Base-by-base conservation (phyloP, 371 early-diverging fungal genomes). In the Mucor sp. region DNA sequence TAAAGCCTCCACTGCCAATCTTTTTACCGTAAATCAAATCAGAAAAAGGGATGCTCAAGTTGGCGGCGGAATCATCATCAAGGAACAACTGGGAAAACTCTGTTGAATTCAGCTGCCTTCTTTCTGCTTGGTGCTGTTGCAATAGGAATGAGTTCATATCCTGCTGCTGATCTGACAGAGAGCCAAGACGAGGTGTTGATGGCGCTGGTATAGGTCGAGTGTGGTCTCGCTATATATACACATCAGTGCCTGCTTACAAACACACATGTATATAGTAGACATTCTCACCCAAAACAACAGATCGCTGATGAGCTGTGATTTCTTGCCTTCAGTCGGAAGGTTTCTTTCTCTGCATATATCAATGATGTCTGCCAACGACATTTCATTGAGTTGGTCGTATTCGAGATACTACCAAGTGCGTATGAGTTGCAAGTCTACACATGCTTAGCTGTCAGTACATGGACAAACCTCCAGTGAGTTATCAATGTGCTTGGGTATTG, bases 1-100 rank as follows among this genome's bases (percentile, higher is more conserved):
- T 93, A 80, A 91, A 93, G 6, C 91, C 93, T 39, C 93, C 93
- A 19, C 90, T 85, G 1, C 93, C 93, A 19, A 93, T 73, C 67
- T 91, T 90, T 39, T 77, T 76, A 14, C 90, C 90, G 37, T 90
- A 62, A 6, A 67, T 74, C 15, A 93, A 67, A 47, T 86, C 78
- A 23, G 85, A 78, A 62, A 84, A 90, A 0, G 85, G 78, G 63
- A 92, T 92, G 68, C 87, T 87, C 15, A 88, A 80, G 19, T 53
- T 43, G 9, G 60, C 35, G 6, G 63, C 37, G 15, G 63, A 63
- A 21, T 81, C 76, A 30, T 71, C 79, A 66, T 81, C 86, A 27
- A 78, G 58, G 58, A 89, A 79, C 27, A 88, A 65, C 19, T 83
- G 81, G 27, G 82, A 81, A 43, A 87, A 82, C 53, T 83, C 81